These are phyloP conservation scores for Ascochyta pisi DNA, from an alignment of 2,329 filamentous ascomycete species.

Conservation along the genomic window DNA sequence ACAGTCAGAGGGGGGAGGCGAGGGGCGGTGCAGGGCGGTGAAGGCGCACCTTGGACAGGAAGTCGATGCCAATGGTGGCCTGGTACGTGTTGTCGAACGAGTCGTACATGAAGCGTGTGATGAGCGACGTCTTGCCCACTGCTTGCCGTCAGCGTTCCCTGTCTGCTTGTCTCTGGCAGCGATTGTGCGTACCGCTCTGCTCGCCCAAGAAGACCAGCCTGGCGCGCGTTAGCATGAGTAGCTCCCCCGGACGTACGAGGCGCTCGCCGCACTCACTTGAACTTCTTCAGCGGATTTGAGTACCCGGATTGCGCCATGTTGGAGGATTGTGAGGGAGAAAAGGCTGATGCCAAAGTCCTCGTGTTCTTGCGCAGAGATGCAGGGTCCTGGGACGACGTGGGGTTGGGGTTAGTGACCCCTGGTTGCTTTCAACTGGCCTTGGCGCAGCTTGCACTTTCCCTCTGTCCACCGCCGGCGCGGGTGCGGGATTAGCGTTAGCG, in stretches of 20 bases:
- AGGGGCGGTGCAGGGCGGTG: not conserved
- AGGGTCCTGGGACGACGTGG: constrained; percentile 8
- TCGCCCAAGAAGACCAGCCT: constrained; percentile 97
- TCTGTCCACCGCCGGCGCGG: constrained; percentile 3
- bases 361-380: no score
- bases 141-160: constrained; percentile 15
- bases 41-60: constrained; percentile 83
- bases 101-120: constrained; percentile 99
- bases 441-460: no score
- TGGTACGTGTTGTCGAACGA: constrained; percentile 99
- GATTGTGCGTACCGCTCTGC: constrained; percentile 81
- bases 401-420: not conserved
- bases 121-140: constrained; percentile 99
- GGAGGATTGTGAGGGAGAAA: constrained; percentile 18
- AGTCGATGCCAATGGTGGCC: constrained; percentile 98
- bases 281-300: constrained; percentile 99
- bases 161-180: no score
- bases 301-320: constrained; percentile 85
- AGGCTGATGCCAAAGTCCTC: constrained; percentile 1
- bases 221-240: constrained; percentile 30
- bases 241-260: constrained; percentile 23
- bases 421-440: no score
- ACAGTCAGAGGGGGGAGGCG: constrained; percentile 17
- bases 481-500: constrained; percentile 11
- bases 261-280: constrained; percentile 72